Evolutionary conservation across 2,329 filamentous ascomycete species (phyloP).

Genomic region (Nigrospora oryzae): DNA sequence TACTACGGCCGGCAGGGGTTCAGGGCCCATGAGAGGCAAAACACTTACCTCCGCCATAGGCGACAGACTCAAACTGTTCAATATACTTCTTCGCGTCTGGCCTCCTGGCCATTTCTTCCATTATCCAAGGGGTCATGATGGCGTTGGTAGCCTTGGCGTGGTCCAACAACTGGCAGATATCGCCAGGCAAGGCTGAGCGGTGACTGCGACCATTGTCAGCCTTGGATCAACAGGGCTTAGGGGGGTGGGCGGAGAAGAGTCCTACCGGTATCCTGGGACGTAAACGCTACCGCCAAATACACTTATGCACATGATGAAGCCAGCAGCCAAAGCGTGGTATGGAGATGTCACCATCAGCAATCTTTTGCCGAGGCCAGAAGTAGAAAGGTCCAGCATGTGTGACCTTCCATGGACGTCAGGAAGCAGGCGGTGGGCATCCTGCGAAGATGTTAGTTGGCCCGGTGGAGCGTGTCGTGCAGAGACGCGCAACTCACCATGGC

Average conservation of each 20-base stretch:
- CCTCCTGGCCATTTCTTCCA: conserved; percentile 10
- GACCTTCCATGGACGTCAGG: conserved; percentile 7
- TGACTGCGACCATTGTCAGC: conserved; percentile 1
- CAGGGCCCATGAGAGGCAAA: no score
- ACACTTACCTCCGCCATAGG: conserved; percentile 12
- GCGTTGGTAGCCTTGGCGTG: conserved; percentile 6
- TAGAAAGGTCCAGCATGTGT: conserved; percentile 3
- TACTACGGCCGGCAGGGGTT: no score
- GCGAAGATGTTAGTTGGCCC: not conserved
- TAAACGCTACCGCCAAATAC: conserved; percentile 9
- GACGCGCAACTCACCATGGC: not conserved
- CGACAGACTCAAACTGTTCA: conserved; percentile 6
- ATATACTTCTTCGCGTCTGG: conserved; percentile 10
- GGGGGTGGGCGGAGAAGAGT: not conserved
- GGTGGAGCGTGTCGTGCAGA: no score
- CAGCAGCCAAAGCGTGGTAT: conserved; percentile 9
- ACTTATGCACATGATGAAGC: conserved; percentile 4
- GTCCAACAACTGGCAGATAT: conserved; percentile 7
- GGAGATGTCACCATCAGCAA: conserved; percentile 8
- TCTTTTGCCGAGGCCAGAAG: conserved; percentile 7
- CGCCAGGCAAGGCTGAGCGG: conserved; percentile 4
- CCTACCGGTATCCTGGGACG: conserved; percentile 7
- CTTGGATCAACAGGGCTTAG: not conserved
- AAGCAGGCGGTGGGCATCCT: not conserved
- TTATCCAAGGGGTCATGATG: conserved; percentile 10